phyloP scores from a whole-genome alignment of 371 early-diverging fungal genomes.

The Parasitella parasitica region DNA sequence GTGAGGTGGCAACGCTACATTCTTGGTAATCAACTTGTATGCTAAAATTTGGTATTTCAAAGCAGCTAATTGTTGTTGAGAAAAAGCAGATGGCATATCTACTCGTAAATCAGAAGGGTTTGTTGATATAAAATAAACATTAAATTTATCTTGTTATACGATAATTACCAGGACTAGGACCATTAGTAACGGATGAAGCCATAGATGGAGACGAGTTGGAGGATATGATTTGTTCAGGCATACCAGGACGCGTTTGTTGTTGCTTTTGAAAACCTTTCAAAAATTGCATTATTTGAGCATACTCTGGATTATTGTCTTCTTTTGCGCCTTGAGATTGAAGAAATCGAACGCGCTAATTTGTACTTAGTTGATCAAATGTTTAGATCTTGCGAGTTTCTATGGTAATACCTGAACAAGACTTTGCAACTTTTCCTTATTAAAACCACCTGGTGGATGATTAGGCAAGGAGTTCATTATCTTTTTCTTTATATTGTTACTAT shows the following conservation, averaged over 20 bases:
- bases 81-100: conserved; percentile 36
- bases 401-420: conserved; percentile 36
- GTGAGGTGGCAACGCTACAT: conserved; percentile 73
- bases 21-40: conserved; percentile 78
- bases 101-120: no score
- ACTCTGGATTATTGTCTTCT: conserved; percentile 67
- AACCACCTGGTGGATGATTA: conserved; percentile 29
- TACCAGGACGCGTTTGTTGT: conserved; percentile 25
- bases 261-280: conserved; percentile 50
- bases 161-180: neutral
- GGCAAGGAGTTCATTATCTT: conserved; percentile 14
- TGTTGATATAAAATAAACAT: no score
- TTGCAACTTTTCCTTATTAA: conserved; percentile 39
- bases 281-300: conserved; percentile 63
- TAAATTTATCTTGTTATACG: no score
- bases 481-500: neutral
- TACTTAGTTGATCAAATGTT: no score
- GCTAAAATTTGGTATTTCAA: conserved; percentile 81
- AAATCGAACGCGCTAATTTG: conserved; percentile 45
- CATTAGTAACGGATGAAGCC: neutral
- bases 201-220: neutral
- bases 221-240: neutral
- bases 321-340: conserved; percentile 63
- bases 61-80: conserved; percentile 63
- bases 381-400: neutral